Conservation (phyloP, 495 filamentous ascomycete species). For the Aspergillus carlsbadensis region DNA sequence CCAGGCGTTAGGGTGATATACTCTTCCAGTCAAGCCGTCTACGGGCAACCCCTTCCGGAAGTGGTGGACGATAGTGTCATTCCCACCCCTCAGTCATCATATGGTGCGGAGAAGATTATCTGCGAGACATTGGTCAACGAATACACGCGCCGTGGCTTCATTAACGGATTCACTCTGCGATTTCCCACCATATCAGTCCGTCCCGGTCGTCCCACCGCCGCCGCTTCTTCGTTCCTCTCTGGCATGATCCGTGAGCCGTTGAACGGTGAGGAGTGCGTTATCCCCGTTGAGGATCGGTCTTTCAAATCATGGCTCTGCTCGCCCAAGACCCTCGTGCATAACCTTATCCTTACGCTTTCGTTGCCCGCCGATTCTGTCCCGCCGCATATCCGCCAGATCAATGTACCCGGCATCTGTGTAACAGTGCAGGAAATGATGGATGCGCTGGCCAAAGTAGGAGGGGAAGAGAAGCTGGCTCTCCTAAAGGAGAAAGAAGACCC, state of each 20-base stretch:
- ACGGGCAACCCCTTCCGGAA: conserved; percentile 52
- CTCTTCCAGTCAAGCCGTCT: conserved; percentile 56
- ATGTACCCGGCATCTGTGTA: conserved; percentile 68
- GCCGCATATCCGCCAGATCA: conserved; percentile 58
- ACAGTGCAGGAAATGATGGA: conserved; percentile 72
- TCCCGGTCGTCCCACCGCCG: conserved; percentile 65
- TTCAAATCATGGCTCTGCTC: conserved; percentile 65
- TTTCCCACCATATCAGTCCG: conserved; percentile 73
- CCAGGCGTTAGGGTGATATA: conserved; percentile 65
- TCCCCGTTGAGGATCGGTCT: conserved; percentile 59
- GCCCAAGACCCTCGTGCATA: conserved; percentile 60
- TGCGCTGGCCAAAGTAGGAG: conserved; percentile 63
- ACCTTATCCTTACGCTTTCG: conserved; percentile 58
- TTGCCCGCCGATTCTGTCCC: conserved; percentile 52
- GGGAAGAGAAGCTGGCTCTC: conserved; percentile 60
- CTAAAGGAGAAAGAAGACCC: conserved; percentile 61
- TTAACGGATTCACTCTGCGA: conserved; percentile 63
- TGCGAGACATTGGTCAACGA: conserved; percentile 72
- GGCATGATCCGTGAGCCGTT: conserved; percentile 67
- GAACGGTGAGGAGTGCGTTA: conserved; percentile 57
- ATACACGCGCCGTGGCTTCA: conserved; percentile 61
- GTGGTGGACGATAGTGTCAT: conserved; percentile 53
- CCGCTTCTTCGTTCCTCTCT: conserved; percentile 67
- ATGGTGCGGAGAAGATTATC: conserved; percentile 74
- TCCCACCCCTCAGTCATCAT: conserved; percentile 67